Evolutionary conservation across 805 yeast species (phyloP).

Genomic region (Myxozyma vanderwaltii): DNA sequence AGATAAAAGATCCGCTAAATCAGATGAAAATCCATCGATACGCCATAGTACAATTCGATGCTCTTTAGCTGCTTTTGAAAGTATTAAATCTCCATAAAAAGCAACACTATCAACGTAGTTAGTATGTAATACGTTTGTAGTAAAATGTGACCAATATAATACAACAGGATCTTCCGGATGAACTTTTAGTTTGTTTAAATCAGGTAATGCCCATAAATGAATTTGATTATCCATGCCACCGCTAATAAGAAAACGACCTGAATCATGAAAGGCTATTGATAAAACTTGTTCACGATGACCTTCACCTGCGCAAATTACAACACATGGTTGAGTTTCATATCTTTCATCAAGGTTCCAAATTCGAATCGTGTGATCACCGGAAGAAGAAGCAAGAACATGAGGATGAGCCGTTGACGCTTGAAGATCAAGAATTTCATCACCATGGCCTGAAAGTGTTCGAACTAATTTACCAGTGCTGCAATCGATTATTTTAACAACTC

Average conservation of each 20-base stretch:
- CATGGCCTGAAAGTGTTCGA: slow-evolving; percentile 25
- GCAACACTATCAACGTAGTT: slow-evolving; percentile 31
- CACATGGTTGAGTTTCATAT: slow-evolving; percentile 23
- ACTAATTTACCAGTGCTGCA: slow-evolving; percentile 26
- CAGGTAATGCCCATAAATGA: slow-evolving; percentile 29
- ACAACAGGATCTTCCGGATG: slow-evolving; percentile 24
- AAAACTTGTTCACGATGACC: slow-evolving; percentile 33
- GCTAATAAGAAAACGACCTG: slow-evolving; percentile 29
- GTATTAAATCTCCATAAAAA: slow-evolving; percentile 27
- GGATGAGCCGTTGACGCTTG: slow-evolving; percentile 19
- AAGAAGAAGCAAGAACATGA: slow-evolving; percentile 65
- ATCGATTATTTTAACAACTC: slow-evolving; percentile 27
- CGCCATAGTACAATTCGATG: slow-evolving; percentile 28
- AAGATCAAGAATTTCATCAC: slow-evolving; percentile 31
- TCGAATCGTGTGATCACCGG: slow-evolving; percentile 80
- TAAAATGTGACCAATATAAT: slow-evolving; percentile 29
- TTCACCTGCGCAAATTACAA: slow-evolving; percentile 31
- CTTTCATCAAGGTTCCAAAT: slow-evolving; percentile 55
- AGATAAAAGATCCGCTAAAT: slow-evolving; percentile 15
- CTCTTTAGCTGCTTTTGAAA: slow-evolving; percentile 31
- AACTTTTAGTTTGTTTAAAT: slow-evolving; percentile 8
- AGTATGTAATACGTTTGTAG: slow-evolving; percentile 22
- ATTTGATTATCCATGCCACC: slow-evolving; percentile 32
- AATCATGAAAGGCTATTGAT: slow-evolving; percentile 26
- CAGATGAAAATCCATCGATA: slow-evolving; percentile 25